Base-by-base conservation (phyloP, 495 filamentous ascomycete species). In the Neurospora terricola region DNA sequence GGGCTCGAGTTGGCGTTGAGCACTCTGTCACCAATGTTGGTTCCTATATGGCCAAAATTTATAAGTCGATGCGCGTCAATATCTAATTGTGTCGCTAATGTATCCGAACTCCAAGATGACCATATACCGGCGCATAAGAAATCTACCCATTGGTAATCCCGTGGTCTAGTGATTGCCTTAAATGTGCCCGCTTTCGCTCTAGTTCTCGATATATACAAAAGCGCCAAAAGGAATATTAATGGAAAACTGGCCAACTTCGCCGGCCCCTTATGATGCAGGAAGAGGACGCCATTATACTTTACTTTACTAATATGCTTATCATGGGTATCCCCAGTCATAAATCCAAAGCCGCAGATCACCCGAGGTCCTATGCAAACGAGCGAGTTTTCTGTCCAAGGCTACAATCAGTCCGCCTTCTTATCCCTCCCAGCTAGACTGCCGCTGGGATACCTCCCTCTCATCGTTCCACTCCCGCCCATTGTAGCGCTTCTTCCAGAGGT, bases 371-470 rank as follows among this genome's bases (percentile, higher is more conserved):
- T 34, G 54, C 54, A 34, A 66, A 8, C 14, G 54, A 66, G 27
- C 27, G 54, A 16, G 5, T 7, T 66, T 18, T 12, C 54, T 30
- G 21, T 4, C 54, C 27, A 7, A 30, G 14, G 27, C 27, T 36
- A 66, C 14, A 66, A 34, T 59, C 66, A 78, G 72, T 84, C 81
- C n/a, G 74, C 73, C 73, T 84, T 84, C 81, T 81, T 83, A 2
- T 69, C 70, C 36, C 21, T 69, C n/a, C 68, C 62, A 66, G 27
- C 18, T 5, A 12, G 8, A 40, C 5, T 42, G 34, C 70, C 42
- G 70, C 37, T 62, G 38, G 42, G 23, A 21, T 21, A 27, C 3
- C 40, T 37, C 10, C 69, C 74, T 42, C 76, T 38, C 10, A 66
- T 70, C 18, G 70, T 75, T 8, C 73, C 76, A 10, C 78, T 77